Conservation (phyloP, 192 early-diverging fungal genomes). For the Physocladia obscura region DNA sequence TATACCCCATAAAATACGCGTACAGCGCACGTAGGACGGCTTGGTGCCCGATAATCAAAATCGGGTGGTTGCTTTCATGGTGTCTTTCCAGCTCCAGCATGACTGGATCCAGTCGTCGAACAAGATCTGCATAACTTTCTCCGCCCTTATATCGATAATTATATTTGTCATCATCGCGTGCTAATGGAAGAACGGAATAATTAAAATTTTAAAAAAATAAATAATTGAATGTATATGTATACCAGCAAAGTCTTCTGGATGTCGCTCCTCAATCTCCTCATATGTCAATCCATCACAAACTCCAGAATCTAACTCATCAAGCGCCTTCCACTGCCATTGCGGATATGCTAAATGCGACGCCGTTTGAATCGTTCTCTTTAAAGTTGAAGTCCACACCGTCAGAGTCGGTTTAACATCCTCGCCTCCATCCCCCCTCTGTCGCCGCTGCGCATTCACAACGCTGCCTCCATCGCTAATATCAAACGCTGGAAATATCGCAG, state of each 20-base stretch:
- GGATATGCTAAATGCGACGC: constrained; percentile 76
- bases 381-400: constrained; percentile 92
- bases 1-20: constrained; percentile 93
- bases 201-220: background rate
- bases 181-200: too few relatives aligned
- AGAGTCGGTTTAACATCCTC: constrained; percentile 34
- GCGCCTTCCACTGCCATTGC: constrained; percentile 93
- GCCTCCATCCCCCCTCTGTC: too few relatives aligned
- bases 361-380: constrained; percentile 91
- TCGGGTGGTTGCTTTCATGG: constrained; percentile 68
- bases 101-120: constrained; percentile 93
- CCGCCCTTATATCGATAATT: constrained; percentile 59
- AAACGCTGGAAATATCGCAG: constrained; percentile 21
- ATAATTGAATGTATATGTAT: background rate
- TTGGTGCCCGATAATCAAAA: constrained; percentile 96
- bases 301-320: constrained; percentile 97
- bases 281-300: constrained; percentile 99
- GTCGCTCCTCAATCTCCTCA: constrained; percentile 93
- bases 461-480: background rate
- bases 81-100: constrained; percentile 99
- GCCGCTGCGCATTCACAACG: background rate
- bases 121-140: constrained; percentile 93
- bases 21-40: constrained; percentile 97
- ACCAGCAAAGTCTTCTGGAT: constrained; percentile 87
- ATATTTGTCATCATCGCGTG: constrained; percentile 96